Evolutionary conservation across 1,284 basidiomycete genomes (phyloP).

Genomic region (Neolentinus lepideus): DNA sequence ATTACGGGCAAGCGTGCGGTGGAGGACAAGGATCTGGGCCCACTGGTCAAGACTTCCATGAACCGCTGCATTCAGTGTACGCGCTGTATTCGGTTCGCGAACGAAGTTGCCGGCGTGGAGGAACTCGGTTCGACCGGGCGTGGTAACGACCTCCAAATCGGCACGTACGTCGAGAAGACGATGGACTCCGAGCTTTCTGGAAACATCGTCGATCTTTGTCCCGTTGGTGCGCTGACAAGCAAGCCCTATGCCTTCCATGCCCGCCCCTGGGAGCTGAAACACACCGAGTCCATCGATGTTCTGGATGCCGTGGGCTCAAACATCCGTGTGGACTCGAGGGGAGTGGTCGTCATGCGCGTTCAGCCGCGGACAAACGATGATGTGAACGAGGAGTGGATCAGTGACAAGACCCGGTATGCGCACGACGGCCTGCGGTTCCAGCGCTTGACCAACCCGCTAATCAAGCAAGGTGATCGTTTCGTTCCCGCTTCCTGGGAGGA

Average conservation of each 20-base stretch:
- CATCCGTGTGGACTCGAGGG: constrained; percentile 94
- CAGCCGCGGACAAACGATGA: constrained; percentile 97
- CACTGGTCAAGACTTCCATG: constrained; percentile 99
- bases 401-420: constrained; percentile 97
- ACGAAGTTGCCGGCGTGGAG: constrained; percentile 98
- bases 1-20: constrained; percentile 96
- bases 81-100: constrained; percentile 97
- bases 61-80: constrained; percentile 99
- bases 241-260: constrained; percentile 98
- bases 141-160: constrained; percentile 98
- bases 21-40: constrained; percentile 98
- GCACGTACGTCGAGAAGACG: constrained; percentile 96
- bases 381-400: constrained; percentile 99
- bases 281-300: constrained; percentile 97
- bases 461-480: constrained; percentile 91
- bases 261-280: constrained; percentile 98
- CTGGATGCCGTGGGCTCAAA: constrained; percentile 97
- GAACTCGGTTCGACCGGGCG: constrained; percentile 96
- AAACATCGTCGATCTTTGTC: constrained; percentile 96
- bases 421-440: constrained; percentile 96
- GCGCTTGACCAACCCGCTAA: constrained; percentile 86
- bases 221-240: constrained; percentile 95
- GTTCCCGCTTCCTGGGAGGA: constrained; percentile 92
- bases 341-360: constrained; percentile 95
- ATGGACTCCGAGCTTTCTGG: constrained; percentile 98